Conservation (phyloP, 169 alveolate species). For the Eimeria acervulina region DNA sequence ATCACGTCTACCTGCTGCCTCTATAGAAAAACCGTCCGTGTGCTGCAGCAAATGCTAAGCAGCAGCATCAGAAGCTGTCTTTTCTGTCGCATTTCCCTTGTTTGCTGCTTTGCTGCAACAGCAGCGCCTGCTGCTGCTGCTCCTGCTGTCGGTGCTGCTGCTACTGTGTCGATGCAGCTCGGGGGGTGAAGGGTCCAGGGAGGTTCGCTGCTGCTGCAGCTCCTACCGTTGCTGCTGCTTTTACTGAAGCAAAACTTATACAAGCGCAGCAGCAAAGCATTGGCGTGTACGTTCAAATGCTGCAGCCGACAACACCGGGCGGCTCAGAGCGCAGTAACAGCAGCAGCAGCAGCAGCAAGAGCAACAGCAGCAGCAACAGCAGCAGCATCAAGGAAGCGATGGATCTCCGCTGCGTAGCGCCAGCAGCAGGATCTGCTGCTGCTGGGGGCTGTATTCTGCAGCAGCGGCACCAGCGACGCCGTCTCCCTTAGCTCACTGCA, state of each 20-base stretch:
- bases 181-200: neutral
- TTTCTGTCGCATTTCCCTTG: too few species aligned
- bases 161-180: neutral
- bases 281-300: neutral
- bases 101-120: neutral
- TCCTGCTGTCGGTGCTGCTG: neutral
- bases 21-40: neutral
- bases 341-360: neutral
- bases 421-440: neutral
- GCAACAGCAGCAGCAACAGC: neutral
- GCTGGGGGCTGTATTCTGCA: neutral
- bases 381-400: slow-evolving; percentile 33
- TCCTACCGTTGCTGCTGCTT: neutral
- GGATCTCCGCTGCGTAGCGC: slow-evolving; percentile 39
- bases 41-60: neutral
- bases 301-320: neutral
- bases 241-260: neutral
- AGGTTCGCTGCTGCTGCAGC: neutral
- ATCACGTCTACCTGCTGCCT: neutral
- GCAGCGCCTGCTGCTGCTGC: slow-evolving; percentile 15
- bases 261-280: neutral
- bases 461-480: slow-evolving; percentile 6
- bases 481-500: neutral
- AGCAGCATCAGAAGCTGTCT: neutral
- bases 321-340: neutral